Conservation (phyloP, 108 stramenopile genomes). For the Pseudonitzschia multiseries region DNA sequence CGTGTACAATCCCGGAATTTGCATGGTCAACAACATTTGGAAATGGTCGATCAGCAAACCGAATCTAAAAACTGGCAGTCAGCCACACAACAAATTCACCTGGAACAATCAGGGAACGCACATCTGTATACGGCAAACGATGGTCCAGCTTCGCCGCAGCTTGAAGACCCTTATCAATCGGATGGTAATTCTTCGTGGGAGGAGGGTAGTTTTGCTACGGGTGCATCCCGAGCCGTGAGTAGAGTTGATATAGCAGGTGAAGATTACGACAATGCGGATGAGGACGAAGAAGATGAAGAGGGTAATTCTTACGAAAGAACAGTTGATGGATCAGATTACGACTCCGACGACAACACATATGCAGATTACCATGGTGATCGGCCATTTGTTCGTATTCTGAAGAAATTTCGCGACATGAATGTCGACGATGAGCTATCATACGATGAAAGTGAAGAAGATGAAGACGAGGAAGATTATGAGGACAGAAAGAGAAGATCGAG, state of each 20-base stretch:
- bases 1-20: not conserved
- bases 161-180: slow-evolving; percentile 6
- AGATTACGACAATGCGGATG: not conserved
- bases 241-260: slow-evolving; percentile 2
- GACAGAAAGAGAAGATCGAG: not conserved
- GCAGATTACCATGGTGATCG: not conserved
- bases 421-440: not conserved
- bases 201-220: slow-evolving; percentile 16
- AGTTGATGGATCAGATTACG: slow-evolving; percentile 12
- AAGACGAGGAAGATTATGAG: slow-evolving; percentile 7
- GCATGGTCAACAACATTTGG: not conserved
- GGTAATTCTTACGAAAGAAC: slow-evolving; percentile 5
- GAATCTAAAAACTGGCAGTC: not conserved
- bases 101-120: not conserved
- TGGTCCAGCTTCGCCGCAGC: slow-evolving; percentile 7
- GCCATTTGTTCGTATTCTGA: slow-evolving; percentile 5
- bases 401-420: slow-evolving; percentile 16
- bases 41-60: not conserved
- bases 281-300: slow-evolving; percentile 2
- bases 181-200: slow-evolving; percentile 20
- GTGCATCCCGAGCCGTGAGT: slow-evolving; percentile 14
- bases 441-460: not conserved
- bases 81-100: not conserved
- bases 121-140: not conserved
- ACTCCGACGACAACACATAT: slow-evolving; percentile 11